Conservation (phyloP, 192 early-diverging fungal species). For the Coemansia sp. region DNA sequence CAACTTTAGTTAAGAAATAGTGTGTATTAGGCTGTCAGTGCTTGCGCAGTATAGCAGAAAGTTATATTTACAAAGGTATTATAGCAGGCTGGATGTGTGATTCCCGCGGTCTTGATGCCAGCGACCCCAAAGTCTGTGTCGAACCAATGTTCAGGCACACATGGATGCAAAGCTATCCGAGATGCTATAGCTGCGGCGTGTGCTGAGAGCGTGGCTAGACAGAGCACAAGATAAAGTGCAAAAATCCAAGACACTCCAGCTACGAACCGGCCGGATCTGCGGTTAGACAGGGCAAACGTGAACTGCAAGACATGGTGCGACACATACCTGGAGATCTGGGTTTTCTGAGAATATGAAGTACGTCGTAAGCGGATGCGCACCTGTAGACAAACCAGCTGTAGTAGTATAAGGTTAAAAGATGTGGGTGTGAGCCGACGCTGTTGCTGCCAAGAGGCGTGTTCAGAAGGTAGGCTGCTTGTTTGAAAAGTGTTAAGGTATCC, state of each 20-base stretch:
- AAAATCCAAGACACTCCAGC: neutral
- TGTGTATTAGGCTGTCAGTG: too few species aligned
- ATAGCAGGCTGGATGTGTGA: neutral
- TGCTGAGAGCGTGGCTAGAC: conserved; percentile 19
- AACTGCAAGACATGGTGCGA: neutral
- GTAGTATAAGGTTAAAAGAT: too few species aligned
- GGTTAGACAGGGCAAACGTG: conserved; percentile 27
- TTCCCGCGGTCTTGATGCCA: too few species aligned
- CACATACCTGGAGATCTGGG: too few species aligned
- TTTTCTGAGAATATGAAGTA: too few species aligned
- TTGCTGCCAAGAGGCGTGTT: too few species aligned
- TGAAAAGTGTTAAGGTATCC: too few species aligned
- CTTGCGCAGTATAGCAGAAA: neutral
- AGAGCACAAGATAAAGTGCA: conserved; percentile 10
- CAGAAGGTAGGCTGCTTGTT: too few species aligned
- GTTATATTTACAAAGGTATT: neutral
- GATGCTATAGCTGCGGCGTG: neutral
- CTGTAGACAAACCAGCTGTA: too few species aligned
- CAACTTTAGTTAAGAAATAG: too few species aligned
- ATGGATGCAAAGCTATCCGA: conserved; percentile 31
- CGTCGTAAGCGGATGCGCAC: too few species aligned
- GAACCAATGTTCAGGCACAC: conserved; percentile 13
- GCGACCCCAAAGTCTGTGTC: neutral
- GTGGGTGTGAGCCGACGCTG: too few species aligned
- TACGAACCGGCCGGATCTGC: conserved; percentile 11